Evolutionary conservation across 768 basidiomycete species (phyloP).

Genomic region (Termitomyces sp.): DNA sequence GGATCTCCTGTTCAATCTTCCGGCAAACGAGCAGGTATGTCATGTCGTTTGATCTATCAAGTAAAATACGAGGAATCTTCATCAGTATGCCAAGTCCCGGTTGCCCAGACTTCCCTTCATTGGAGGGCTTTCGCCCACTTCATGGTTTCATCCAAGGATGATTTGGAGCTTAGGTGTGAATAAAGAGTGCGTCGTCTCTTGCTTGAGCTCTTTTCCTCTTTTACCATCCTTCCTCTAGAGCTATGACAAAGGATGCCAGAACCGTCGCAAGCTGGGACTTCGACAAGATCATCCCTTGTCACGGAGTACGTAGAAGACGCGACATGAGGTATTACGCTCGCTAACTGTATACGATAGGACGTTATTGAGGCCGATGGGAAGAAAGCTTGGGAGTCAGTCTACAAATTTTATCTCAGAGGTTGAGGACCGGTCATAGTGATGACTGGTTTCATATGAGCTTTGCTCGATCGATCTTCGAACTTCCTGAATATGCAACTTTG

Average conservation of each 20-base stretch:
- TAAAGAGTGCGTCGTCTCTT: conserved; percentile 21
- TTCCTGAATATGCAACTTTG: no score
- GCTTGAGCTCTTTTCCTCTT: neutral
- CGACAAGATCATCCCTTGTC: conserved; percentile 63
- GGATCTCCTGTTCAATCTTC: conserved; percentile 79
- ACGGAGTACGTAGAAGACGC: conserved; percentile 28
- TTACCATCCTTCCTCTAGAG: conserved; percentile 15
- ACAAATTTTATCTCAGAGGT: conserved; percentile 18
- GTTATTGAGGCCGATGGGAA: conserved; percentile 55
- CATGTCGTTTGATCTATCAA: no score
- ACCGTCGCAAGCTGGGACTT: conserved; percentile 66
- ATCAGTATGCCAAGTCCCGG: conserved; percentile 29
- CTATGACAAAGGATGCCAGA: conserved; percentile 53
- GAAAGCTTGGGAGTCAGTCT: conserved; percentile 41
- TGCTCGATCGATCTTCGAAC: no score
- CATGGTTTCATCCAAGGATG: conserved; percentile 21
- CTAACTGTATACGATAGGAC: conserved; percentile 20
- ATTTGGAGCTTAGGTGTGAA: conserved; percentile 25
- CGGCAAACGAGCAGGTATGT: conserved; percentile 64
- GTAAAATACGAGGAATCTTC: no score
- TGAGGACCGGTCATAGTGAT: neutral
- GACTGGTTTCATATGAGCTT: neutral
- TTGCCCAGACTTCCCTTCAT: conserved; percentile 21
- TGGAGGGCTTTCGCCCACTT: conserved; percentile 22
- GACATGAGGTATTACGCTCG: neutral